Evolutionary conservation across 257 asterid genomes (phyloP).

Genomic region (Nicotiana obtusifolia): DNA sequence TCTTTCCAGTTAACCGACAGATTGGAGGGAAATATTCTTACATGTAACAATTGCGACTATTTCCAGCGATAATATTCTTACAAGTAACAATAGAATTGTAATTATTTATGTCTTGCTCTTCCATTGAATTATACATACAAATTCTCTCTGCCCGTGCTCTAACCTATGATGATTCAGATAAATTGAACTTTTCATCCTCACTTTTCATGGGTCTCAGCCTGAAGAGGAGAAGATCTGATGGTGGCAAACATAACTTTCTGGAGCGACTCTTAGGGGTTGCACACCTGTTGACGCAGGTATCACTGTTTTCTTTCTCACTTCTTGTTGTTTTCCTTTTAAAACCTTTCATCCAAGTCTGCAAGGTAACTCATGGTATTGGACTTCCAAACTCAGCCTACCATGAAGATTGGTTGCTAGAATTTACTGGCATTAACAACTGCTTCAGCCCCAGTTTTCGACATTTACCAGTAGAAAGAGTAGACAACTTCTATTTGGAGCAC

Average conservation of each 20-base stretch:
- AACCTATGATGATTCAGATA: background rate
- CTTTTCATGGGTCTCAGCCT: constrained; percentile 39
- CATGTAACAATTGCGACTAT: background rate
- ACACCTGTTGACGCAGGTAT: constrained; percentile 61
- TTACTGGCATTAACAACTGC: background rate
- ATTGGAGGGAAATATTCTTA: background rate
- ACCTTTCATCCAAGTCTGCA: background rate
- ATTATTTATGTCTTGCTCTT: background rate
- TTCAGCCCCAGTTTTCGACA: no score
- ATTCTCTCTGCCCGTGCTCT: background rate
- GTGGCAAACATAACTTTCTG: constrained; percentile 58
- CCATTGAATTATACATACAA: background rate
- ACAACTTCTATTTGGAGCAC: background rate
- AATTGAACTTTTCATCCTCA: background rate
- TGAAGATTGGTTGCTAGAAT: background rate
- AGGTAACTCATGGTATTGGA: background rate
- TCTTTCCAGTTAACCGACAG: background rate
- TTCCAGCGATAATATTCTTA: background rate
- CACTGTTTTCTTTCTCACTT: background rate
- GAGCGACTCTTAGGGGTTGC: constrained; percentile 84
- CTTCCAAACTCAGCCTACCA: background rate
- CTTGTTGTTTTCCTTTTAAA: background rate
- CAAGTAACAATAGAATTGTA: background rate
- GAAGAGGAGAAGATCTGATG: constrained; percentile 55
- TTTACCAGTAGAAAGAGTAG: background rate